Percentiles rank a stretch among this genome's conserved stretches.
Conservation (phyloP, 768 basidiomycete species). For the Trametes elegans region DNA sequence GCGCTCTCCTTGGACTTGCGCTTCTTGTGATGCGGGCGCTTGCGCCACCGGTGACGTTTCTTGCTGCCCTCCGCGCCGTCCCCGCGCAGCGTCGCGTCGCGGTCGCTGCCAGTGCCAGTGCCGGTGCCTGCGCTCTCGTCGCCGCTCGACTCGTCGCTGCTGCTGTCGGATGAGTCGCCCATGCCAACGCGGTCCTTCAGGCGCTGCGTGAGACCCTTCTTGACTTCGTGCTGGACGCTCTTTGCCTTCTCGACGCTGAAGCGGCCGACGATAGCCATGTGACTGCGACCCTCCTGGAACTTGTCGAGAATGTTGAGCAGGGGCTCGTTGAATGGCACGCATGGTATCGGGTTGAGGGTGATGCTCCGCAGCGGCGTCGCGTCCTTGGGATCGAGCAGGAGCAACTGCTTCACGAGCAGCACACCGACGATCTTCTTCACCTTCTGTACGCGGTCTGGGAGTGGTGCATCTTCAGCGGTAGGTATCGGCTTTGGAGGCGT, state of each 20-base stretch:
- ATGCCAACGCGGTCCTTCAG: conserved; percentile 71
- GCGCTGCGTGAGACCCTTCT: conserved; percentile 70
- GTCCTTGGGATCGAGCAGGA: conserved; percentile 83
- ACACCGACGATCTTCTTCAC: conserved; percentile 82
- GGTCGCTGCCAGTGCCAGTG: conserved; percentile 23
- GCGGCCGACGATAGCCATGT: conserved; percentile 85
- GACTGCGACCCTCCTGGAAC: conserved; percentile 83
- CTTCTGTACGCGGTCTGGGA: conserved; percentile 29
- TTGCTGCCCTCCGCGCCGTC: conserved; percentile 19
- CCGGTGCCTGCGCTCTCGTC: conserved; percentile 9
- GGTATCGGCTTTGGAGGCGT: conserved; percentile 4
- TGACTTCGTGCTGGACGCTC: conserved; percentile 76
- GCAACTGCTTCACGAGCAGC: conserved; percentile 71
- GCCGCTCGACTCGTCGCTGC: conserved; percentile 40
- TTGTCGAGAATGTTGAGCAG: conserved; percentile 76
- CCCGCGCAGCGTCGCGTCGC: conserved; percentile 22
- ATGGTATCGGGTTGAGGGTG: conserved; percentile 75
- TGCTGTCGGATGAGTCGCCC: conserved; percentile 46
- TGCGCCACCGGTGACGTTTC: conserved; percentile 19
- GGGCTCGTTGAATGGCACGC: conserved; percentile 80
- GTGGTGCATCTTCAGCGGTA: conserved; percentile 23
- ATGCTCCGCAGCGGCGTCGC: conserved; percentile 74
- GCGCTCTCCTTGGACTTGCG: conserved; percentile 11
- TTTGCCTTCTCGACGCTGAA: conserved; percentile 70
- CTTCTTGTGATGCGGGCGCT: conserved; percentile 13